Conservation (phyloP, 2,329 filamentous ascomycete species). For the Epichloe coenophiala region DNA sequence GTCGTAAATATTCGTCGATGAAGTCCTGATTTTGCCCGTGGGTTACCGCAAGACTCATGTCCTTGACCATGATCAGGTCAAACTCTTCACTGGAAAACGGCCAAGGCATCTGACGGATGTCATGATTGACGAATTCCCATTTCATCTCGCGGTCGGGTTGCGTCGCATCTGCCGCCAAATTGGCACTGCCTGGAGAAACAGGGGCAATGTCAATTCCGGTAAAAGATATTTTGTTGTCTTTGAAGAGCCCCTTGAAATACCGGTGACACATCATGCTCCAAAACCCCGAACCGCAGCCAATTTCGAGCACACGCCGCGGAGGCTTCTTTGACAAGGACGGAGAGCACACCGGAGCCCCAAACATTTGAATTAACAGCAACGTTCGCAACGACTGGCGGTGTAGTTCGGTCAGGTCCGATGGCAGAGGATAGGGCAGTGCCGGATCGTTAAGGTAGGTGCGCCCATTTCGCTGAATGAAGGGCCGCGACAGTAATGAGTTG, state of each 20-base stretch:
- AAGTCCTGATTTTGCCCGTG: constrained; percentile 41
- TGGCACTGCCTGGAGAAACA: constrained; percentile 35
- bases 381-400: constrained; percentile 80
- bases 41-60: constrained; percentile 55
- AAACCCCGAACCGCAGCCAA: constrained; percentile 77
- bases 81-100: constrained; percentile 72
- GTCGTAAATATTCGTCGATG: constrained; percentile 61
- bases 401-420: constrained; percentile 74
- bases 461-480: constrained; percentile 62
- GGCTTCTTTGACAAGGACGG: constrained; percentile 51
- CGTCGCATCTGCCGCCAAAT: constrained; percentile 20
- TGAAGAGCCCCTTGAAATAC: constrained; percentile 44
- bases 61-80: constrained; percentile 80
- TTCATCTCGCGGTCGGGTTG: constrained; percentile 60
- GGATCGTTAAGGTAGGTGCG: constrained; percentile 71
- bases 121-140: constrained; percentile 82
- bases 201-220: constrained; percentile 73
- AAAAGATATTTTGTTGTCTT: constrained; percentile 56
- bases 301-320: constrained; percentile 66
- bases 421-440: constrained; percentile 65
- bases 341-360: constrained; percentile 67
- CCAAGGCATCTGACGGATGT: constrained; percentile 60
- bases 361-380: constrained; percentile 66
- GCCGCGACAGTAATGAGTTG: constrained; percentile 26
- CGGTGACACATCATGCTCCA: constrained; percentile 85